Base-by-base conservation (phyloP, 805 yeast genomes). In the Spathaspora boniae region DNA sequence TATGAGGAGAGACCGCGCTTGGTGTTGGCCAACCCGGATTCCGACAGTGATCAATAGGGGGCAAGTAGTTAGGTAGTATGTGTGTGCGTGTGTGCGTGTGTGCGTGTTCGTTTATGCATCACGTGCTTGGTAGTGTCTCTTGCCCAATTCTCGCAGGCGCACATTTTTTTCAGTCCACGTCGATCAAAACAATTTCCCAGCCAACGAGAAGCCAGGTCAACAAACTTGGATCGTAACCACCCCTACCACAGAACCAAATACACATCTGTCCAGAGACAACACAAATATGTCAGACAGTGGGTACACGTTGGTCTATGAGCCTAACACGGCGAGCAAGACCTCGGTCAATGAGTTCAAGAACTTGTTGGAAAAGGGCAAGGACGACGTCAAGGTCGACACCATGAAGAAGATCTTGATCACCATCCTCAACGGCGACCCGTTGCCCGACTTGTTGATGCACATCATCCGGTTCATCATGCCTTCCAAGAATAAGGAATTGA, bases 381-480 rank as follows among this genome's bases (percentile, higher is more conserved):
- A 91, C 58, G 95, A 82, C 23, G 79, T 77, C 48, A 89, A 91
- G 64, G 78, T 91, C 46, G 84, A 78, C 34, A 82, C 96, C 42
- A 93, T 93, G 98, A 84, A 84, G 54, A 76, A 78, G 51, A 84
- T 93, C 47, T 73, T 93, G 47, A 78, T 85, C 40, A 74, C 86
- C 34, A 88, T 94, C 79, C 74, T 93, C 45, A 91, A 86, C 56
- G 96, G 97, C 22, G 95, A 91, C 51, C 80, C 94, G 40, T 71
- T 91, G 80, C 94, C 96, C 12, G 93, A 85, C 40, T 69, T 93
- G 47, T 75, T 93, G 62, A 93, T 93, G 98, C 96, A 89, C 58
- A 86, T 93, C 48, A 91, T 93, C 53, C 81, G 98, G 54, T 94
- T 86, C 54, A 91, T 94, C 40, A 88, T 93, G 97, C 98, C 99